phyloP scores from a whole-genome alignment of 768 basidiomycete species.

The Cystobasidium tubakii region DNA sequence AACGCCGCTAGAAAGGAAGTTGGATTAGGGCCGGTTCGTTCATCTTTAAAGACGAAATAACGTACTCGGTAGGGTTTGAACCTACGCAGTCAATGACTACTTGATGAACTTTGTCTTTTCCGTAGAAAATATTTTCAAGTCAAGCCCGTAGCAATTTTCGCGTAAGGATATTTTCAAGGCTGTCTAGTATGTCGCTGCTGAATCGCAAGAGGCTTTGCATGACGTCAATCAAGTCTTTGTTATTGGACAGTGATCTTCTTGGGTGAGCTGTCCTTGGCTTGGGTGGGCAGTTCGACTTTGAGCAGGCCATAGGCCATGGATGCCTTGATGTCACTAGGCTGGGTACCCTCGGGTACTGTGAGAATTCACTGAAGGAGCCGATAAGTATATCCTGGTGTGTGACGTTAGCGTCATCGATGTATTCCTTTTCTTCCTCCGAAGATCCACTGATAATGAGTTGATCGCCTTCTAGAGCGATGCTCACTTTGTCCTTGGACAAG shows the following conservation, averaged over 20 bases:
- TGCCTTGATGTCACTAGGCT: conserved; percentile 3
- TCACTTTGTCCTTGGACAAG: conserved; percentile 7
- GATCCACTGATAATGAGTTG: conserved; percentile 9
- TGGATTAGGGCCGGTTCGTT: not conserved
- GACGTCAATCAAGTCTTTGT: too few relatives aligned
- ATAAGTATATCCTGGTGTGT: not conserved
- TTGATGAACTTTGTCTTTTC: not conserved
- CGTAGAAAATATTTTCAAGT: not conserved
- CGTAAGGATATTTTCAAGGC: too few relatives aligned
- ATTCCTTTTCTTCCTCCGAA: not conserved
- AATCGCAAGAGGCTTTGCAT: too few relatives aligned
- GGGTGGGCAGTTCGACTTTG: conserved; percentile 3
- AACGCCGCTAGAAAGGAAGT: not conserved
- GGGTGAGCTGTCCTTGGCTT: not conserved
- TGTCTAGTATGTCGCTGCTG: too few relatives aligned
- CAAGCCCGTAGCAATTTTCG: too few relatives aligned
- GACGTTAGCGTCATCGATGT: conserved; percentile 1
- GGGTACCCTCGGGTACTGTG: conserved; percentile 4
- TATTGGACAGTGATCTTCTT: conserved; percentile 2
- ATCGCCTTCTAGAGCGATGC: conserved; percentile 4
- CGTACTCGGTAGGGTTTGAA: conserved; percentile 7
- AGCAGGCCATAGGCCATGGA: conserved; percentile 9
- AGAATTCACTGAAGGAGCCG: conserved; percentile 6
- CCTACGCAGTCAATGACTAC: conserved; percentile 7
- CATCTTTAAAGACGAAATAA: not conserved